Evolutionary conservation across 2,329 filamentous ascomycete genomes (phyloP).

Genomic region (Aspergillus sp.): DNA sequence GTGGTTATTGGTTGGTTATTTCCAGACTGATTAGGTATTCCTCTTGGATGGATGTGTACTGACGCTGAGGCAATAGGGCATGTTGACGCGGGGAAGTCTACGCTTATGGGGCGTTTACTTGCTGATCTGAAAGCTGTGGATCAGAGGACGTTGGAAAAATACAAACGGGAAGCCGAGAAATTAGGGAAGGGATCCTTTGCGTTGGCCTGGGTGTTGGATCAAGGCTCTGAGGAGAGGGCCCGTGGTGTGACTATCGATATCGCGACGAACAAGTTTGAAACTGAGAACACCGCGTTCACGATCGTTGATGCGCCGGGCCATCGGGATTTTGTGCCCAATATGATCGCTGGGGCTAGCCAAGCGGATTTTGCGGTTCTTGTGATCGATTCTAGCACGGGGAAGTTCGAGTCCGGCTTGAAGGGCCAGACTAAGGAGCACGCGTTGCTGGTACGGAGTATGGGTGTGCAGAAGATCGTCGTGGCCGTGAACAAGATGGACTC

Average conservation of each 20-base stretch:
- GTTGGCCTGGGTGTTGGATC: conserved; percentile 92
- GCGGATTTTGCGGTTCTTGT: conserved; percentile 94
- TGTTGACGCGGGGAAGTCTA: conserved; percentile 96
- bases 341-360: conserved; percentile 94
- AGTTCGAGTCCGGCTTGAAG: conserved; percentile 86
- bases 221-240: conserved; percentile 77
- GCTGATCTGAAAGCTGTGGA: conserved; percentile 84
- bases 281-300: conserved; percentile 76
- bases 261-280: conserved; percentile 89
- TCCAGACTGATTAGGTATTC: no score
- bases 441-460: conserved; percentile 79
- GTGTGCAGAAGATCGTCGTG: conserved; percentile 77
- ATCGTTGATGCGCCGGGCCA: conserved; percentile 94
- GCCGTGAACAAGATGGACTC: conserved; percentile 94
- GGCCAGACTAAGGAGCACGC: conserved; percentile 95
- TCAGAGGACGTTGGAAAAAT: conserved; percentile 78
- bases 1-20: conserved; percentile 70
- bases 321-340: conserved; percentile 93
- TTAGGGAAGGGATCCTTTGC: conserved; percentile 95
- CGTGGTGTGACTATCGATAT: conserved; percentile 95
- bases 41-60: conserved; percentile 3
- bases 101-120: conserved; percentile 88
- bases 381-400: conserved; percentile 80
- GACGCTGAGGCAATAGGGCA: conserved; percentile 53
- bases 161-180: conserved; percentile 77